phyloP scores from a whole-genome alignment of 176 grass and related monocot genomes.

The Lolium multiflorum region DNA sequence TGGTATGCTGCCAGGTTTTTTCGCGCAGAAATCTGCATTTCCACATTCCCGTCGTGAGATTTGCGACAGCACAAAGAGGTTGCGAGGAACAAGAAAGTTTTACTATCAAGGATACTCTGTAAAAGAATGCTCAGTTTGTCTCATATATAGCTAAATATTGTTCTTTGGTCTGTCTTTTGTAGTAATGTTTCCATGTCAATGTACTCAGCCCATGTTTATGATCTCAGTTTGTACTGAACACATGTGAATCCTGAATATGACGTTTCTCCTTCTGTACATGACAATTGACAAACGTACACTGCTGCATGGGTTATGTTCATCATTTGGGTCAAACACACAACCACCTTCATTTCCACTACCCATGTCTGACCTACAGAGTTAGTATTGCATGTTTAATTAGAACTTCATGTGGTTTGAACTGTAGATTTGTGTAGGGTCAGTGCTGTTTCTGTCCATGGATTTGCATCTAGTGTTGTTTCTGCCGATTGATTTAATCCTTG shows the following conservation, averaged over 20 bases:
- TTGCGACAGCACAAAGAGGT: conserved; percentile 32
- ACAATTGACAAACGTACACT: background rate
- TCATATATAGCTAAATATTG: background rate
- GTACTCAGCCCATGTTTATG: background rate
- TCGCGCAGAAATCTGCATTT: conserved; percentile 35
- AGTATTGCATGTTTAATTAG: no score
- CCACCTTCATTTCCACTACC: no score
- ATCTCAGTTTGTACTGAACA: background rate
- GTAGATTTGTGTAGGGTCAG: no score
- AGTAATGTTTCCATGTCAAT: background rate
- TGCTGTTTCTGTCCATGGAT: no score
- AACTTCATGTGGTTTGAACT: no score
- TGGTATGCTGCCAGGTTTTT: conserved; percentile 38
- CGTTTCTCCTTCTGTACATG: background rate
- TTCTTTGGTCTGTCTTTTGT: background rate
- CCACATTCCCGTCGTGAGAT: conserved; percentile 15
- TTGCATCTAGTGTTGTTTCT: no score
- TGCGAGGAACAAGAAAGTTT: background rate
- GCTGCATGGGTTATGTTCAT: no score
- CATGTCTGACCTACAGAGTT: no score
- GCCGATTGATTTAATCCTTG: no score
- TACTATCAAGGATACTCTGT: conserved; percentile 6
- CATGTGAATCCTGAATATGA: background rate
- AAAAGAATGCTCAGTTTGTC: background rate
- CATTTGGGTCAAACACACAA: no score